A percentile compares a stretch with the other conserved stretches of the same genome.
phyloP scores from a whole-genome alignment of 2,329 filamentous ascomycete genomes.

The Pestalotiopsis fici region DNA sequence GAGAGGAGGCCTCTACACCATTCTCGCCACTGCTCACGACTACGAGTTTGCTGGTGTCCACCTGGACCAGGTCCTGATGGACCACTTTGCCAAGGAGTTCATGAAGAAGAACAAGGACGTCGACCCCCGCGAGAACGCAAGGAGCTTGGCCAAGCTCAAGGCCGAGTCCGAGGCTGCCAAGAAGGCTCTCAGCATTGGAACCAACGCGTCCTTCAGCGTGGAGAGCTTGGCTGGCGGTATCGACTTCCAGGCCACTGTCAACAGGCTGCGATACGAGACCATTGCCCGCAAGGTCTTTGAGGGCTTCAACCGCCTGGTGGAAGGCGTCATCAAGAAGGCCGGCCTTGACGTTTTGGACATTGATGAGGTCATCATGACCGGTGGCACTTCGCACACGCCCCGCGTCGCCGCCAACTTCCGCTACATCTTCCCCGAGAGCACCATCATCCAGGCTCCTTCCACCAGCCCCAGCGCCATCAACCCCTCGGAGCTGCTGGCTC shows the following conservation, averaged over 20 bases:
- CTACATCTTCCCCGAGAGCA: constrained; percentile 78
- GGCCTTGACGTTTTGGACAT: constrained; percentile 89
- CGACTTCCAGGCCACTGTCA: constrained; percentile 90
- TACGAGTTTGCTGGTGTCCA: constrained; percentile 88
- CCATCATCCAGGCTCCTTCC: constrained; percentile 78
- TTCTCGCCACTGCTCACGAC: constrained; percentile 91
- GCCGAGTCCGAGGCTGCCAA: constrained; percentile 89
- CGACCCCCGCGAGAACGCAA: constrained; percentile 81
- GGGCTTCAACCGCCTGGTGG: constrained; percentile 83
- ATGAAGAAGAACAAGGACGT: constrained; percentile 87
- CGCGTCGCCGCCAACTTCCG: constrained; percentile 83
- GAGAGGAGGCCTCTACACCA: constrained; percentile 93
- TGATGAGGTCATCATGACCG: constrained; percentile 90
- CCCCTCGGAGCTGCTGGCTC: constrained; percentile 85
- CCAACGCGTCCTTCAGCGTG: constrained; percentile 87
- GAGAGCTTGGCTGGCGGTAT: constrained; percentile 87
- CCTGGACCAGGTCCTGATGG: constrained; percentile 87
- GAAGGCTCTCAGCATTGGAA: constrained; percentile 86
- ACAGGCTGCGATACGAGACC: constrained; percentile 90
- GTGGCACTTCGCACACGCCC: constrained; percentile 90
- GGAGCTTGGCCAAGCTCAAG: constrained; percentile 87
- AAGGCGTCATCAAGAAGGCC: constrained; percentile 87
- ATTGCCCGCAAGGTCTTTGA: constrained; percentile 83
- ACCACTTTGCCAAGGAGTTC: constrained; percentile 98
- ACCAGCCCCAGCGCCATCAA: constrained; percentile 81